Evolutionary conservation across 1,284 basidiomycete species (phyloP).

Genomic region (Heliocybe sulcata): DNA sequence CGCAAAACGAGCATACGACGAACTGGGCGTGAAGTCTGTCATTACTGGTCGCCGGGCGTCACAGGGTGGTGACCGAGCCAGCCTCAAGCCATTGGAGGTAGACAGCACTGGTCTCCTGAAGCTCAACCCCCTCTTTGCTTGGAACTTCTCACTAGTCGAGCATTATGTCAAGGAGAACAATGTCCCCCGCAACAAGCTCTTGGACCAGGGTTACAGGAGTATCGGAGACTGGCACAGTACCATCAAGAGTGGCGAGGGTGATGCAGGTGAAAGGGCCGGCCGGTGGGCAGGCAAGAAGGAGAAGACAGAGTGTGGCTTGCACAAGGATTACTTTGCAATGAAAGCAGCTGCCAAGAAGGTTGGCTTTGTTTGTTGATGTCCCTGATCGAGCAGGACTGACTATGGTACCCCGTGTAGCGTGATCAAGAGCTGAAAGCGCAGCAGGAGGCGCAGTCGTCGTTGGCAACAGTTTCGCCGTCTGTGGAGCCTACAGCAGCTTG

Average conservation of each 20-base stretch:
- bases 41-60: conserved; percentile 93
- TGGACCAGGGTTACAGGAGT: conserved; percentile 89
- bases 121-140: conserved; percentile 90
- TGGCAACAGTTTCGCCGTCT: background rate
- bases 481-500: background rate
- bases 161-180: conserved; percentile 80
- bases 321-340: conserved; percentile 79
- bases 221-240: conserved; percentile 99
- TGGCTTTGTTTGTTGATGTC: background rate
- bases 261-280: conserved; percentile 80
- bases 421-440: background rate
- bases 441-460: background rate
- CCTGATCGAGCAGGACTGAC: background rate
- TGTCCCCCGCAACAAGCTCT: conserved; percentile 86
- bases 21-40: conserved; percentile 78
- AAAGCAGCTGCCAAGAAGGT: conserved; percentile 38
- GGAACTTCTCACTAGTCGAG: conserved; percentile 85
- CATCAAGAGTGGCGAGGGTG: conserved; percentile 58
- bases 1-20: conserved; percentile 81
- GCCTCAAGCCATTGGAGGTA: conserved; percentile 83
- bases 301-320: conserved; percentile 95
- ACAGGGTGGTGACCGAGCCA: conserved; percentile 84
- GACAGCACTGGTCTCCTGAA: conserved; percentile 92
- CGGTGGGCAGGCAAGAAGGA: conserved; percentile 83
- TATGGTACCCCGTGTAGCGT: background rate